Base-by-base conservation (phyloP, 2,329 filamentous ascomycete genomes). In the Harringtonia aguacate region DNA sequence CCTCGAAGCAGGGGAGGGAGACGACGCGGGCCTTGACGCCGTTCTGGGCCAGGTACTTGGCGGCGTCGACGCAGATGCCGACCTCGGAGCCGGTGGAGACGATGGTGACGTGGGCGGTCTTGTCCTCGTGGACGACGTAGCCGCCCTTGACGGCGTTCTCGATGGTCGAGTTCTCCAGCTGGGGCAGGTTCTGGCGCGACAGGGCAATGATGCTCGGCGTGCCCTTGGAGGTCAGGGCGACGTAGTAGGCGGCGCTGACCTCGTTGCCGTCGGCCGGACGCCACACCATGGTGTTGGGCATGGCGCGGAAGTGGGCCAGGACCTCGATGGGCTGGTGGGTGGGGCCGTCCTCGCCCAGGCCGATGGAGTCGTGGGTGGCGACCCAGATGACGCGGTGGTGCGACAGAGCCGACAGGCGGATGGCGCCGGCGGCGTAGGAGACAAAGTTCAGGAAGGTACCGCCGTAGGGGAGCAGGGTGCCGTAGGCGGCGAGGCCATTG, bases 401-500 rank as follows among this genome's bases (percentile, higher is more conserved):
- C 38, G 89, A 94, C 56, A 98, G 79, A 34, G 92, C 81, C 31
- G 89, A 95, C 49, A 98, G 81, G 69, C 92, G 90, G 62, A 97
- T 84, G 58, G 92, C 83, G 68, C 92, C 92, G 53, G 92, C 88
- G 55, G 86, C 90, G 66, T 98, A 98, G 22, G 90, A 97, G 56
- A 97, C 88, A 67, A 98, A 98, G 84, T 97, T 98, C 56, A 98
- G 76, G 82, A 98, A 98, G 59, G 92, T 97, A 69, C 92, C 92
- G 54, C 81, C 81, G 56, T 89, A 94, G 56, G 92, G 92, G 61
- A 98, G 83, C 61, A 95, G 74, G 60, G 88, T 94, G 57, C 92
- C 92, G 68, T 97, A 98, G 51, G 89, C 92, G 52, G 88, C 80
- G 48, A 98, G 75, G 71, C 92, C 92, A 75, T 95, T 95, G 72